phyloP scores from a whole-genome alignment of 2,329 filamentous ascomycete species.

The Xylaria sp. region DNA sequence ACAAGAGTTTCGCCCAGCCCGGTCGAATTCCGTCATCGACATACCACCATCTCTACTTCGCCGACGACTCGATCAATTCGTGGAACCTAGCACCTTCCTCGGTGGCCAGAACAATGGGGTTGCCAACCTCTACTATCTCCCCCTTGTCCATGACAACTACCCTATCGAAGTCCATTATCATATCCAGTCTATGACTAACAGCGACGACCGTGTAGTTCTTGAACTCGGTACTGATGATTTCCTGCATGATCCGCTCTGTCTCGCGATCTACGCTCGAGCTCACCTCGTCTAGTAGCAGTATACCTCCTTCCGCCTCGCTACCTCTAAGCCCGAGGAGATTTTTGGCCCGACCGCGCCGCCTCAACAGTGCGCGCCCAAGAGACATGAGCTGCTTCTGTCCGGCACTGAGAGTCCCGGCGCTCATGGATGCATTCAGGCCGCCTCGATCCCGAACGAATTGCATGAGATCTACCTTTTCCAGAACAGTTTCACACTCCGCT shows the following conservation, averaged over 20 bases:
- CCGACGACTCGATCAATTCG: background rate
- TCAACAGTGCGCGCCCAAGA: constrained; percentile 45
- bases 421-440: constrained; percentile 51
- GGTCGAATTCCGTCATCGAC: no score
- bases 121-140: constrained; percentile 55
- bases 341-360: constrained; percentile 43
- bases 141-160: constrained; percentile 62
- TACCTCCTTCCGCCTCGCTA: constrained; percentile 42
- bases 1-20: no score
- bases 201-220: constrained; percentile 60
- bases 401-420: constrained; percentile 58
- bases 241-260: constrained; percentile 46
- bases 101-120: constrained; percentile 31
- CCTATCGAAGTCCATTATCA: constrained; percentile 61
- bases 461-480: constrained; percentile 44
- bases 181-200: constrained; percentile 51
- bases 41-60: background rate
- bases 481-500: constrained; percentile 41
- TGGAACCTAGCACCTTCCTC: constrained; percentile 9
- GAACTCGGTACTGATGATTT: constrained; percentile 45
- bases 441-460: constrained; percentile 42
- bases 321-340: constrained; percentile 38
- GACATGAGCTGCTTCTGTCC: constrained; percentile 58
- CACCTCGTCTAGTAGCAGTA: constrained; percentile 51
- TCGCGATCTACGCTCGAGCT: constrained; percentile 49